Evolutionary conservation across 2,329 filamentous ascomycete species (phyloP).

Genomic region (Triangularia verruculosa): DNA sequence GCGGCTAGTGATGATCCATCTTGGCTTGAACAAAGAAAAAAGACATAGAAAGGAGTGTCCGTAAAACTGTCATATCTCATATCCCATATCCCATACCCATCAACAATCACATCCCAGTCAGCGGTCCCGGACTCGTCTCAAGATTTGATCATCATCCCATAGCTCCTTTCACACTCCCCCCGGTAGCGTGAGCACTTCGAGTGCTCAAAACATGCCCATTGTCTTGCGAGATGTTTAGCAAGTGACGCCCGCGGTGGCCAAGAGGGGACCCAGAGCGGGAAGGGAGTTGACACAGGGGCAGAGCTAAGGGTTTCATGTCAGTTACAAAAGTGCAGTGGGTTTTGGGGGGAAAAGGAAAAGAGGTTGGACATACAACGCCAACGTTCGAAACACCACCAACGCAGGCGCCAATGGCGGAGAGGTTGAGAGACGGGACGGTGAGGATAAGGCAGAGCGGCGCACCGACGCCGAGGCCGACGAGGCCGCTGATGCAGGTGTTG

Average conservation of each 20-base stretch:
- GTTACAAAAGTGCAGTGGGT: too few species aligned
- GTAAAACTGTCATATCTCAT: neutral
- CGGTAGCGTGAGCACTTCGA: neutral
- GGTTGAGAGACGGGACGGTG: neutral
- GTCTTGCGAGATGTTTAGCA: neutral
- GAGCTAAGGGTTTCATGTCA: too few species aligned
- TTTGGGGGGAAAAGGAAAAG: too few species aligned
- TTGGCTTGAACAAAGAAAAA: neutral
- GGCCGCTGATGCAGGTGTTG: neutral
- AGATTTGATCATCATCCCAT: neutral
- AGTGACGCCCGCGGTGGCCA: neutral
- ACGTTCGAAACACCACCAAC: neutral
- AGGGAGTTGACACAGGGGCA: too few species aligned
- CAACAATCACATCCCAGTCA: neutral
- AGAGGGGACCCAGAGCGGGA: too few species aligned
- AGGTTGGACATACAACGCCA: neutral
- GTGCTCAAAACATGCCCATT: neutral
- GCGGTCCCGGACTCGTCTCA: neutral
- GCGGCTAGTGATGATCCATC: neutral
- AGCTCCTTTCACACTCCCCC: neutral
- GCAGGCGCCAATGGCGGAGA: neutral
- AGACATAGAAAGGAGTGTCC: neutral
- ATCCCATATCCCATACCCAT: neutral
- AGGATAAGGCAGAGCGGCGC: neutral
- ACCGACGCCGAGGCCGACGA: neutral